A percentile compares a stretch with the other conserved stretches of the same genome.
Evolutionary conservation across 139 green algal species (phyloP).

Genomic region (Tetradesmus lagerheimii): DNA sequence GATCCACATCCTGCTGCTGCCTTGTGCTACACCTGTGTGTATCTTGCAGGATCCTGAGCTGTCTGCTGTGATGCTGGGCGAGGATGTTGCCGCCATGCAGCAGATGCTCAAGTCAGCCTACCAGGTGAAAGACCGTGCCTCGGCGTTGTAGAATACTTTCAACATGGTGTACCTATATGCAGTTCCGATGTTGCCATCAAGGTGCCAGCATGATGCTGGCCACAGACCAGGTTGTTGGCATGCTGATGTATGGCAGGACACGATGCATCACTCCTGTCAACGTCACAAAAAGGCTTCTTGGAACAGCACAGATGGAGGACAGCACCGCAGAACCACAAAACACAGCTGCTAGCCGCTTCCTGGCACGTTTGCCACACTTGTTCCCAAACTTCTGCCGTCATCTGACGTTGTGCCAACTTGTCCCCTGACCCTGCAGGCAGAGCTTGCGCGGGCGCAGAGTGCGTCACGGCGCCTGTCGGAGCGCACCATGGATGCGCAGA

Average conservation of each 20-base stretch:
- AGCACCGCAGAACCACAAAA: too few species aligned
- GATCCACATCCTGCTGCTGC: background rate
- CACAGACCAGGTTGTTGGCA: too few species aligned
- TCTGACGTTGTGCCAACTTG: background rate
- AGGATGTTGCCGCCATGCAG: slow-evolving; percentile 78
- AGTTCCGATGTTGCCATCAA: too few species aligned
- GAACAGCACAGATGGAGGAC: too few species aligned
- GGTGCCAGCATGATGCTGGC: too few species aligned
- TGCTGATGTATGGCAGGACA: too few species aligned
- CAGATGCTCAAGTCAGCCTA: slow-evolving; percentile 76
- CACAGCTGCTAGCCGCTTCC: too few species aligned
- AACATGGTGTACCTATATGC: too few species aligned
- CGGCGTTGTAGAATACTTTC: too few species aligned
- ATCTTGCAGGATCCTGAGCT: slow-evolving; percentile 67
- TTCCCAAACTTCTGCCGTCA: background rate
- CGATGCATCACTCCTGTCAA: too few species aligned
- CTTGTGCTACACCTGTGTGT: background rate
- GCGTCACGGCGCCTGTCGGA: slow-evolving; percentile 70
- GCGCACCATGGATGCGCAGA: slow-evolving; percentile 90
- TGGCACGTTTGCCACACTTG: background rate
- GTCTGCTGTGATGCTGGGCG: slow-evolving; percentile 65
- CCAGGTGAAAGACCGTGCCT: slow-evolving; percentile 47
- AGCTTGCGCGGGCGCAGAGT: slow-evolving; percentile 68
- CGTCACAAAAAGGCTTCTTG: too few species aligned
- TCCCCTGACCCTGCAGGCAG: slow-evolving; percentile 56